Evolutionary conservation across 2,329 filamentous ascomycete genomes (phyloP), one percentile per base, ranked within the genome.

Genomic region (Penicillium sp.): DNA sequence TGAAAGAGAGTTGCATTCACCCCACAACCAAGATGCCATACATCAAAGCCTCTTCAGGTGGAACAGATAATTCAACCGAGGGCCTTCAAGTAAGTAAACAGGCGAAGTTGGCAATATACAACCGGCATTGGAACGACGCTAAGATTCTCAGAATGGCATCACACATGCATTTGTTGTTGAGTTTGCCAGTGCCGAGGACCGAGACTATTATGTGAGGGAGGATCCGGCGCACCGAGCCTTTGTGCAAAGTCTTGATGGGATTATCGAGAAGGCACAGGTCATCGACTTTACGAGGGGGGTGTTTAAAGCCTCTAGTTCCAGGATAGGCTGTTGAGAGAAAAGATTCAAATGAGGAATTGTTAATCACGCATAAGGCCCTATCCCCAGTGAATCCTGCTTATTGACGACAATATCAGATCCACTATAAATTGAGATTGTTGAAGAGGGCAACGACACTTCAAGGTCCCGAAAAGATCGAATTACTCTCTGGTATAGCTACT

Each of bases 101-200:
- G 4, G 12, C 14, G 15, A 20, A 5, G 22, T 12, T 14, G 8
- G 20, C 5, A 17, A 6, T n/a, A 5, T 3, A 15, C 22, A 42
- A 8, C 22, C 4, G 8, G 10, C 8, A 49, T 17, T 6, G 31
- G 31, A 35, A 35, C 47, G n/a, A 20, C 28, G 6, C 49, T 28
- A 25, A 28, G 2, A n/a, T 28, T 17, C n/a, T n/a, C 43, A 86
- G 88, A 80, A 82, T 51, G 88, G 84, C 0, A 84, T 88, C 53
- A 87, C 87, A 0, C 89, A 92, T 70, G 87, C 81, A 0, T 92
- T 92, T 63, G 82, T 92, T 1, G 81, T 83, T 22, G 84, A 90
- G 66, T 92, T 92, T 59, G 81, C 83, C 10, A 87, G 73, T 22
- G 78, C 79, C 17, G 82, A 85, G 62, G 89, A 92, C 69, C 79